These are phyloP conservation scores for Cryphonectria carpinicola DNA, from an alignment of 2,329 filamentous ascomycete species.

Conservation along the genomic window DNA sequence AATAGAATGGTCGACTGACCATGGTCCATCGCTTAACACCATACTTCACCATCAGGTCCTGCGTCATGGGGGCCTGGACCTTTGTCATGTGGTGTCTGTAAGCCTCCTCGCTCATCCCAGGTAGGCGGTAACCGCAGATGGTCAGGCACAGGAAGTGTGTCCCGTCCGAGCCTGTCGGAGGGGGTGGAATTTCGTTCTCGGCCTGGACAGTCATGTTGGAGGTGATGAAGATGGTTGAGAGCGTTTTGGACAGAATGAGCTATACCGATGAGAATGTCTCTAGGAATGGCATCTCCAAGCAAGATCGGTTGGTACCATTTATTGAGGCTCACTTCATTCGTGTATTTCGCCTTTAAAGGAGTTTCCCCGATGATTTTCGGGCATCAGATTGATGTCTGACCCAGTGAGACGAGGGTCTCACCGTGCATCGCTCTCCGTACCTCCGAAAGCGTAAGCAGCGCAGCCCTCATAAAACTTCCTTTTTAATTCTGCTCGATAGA, in stretches of 20 bases:
- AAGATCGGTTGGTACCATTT: not conserved
- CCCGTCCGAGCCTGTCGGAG: not conserved
- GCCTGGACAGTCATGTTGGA: not conserved
- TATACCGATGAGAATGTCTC: not conserved
- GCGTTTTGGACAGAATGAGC: not conserved
- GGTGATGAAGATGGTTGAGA: not conserved
- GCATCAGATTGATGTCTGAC: not conserved
- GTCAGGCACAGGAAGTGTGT: slow-evolving; percentile 47
- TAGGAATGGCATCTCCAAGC: not conserved
- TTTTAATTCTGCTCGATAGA: not conserved
- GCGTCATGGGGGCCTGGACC: slow-evolving; percentile 49
- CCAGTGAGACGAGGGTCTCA: not conserved
- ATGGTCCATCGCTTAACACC: slow-evolving; percentile 51
- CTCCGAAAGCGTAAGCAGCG: not conserved
- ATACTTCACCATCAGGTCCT: slow-evolving; percentile 54
- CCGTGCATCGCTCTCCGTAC: not conserved
- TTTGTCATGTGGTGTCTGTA: slow-evolving; percentile 53
- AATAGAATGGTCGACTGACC: slow-evolving; percentile 34
- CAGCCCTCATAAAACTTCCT: not conserved
- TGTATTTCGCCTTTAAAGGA: not conserved
- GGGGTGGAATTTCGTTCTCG: not conserved
- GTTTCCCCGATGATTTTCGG: not conserved
- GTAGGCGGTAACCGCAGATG: slow-evolving; percentile 51
- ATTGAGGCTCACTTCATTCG: not conserved
- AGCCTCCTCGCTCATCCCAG: slow-evolving; percentile 52